These are phyloP conservation scores for Eutrema yunnanense DNA, from an alignment of 345 rosid species.

Conservation along the genomic window DNA sequence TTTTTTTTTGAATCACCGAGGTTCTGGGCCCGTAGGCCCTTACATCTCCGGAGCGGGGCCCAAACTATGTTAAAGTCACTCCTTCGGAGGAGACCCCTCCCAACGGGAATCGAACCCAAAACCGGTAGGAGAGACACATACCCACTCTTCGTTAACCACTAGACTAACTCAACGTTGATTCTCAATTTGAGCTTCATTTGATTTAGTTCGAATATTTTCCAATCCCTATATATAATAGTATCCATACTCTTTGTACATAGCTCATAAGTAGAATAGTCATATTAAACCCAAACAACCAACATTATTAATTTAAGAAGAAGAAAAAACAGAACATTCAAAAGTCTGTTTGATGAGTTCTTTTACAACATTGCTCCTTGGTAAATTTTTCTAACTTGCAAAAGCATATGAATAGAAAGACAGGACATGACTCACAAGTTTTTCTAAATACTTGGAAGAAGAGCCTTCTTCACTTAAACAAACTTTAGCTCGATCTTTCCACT, in stretches of 20 bases:
- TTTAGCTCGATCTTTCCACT: slow-evolving; percentile 32
- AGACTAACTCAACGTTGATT: too few relatives aligned
- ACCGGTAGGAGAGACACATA: too few relatives aligned
- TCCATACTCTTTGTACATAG: not conserved
- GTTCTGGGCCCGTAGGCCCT: too few relatives aligned
- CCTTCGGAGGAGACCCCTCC: too few relatives aligned
- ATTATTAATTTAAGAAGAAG: not conserved
- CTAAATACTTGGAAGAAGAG: slow-evolving; percentile 35
- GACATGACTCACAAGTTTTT: slow-evolving; percentile 33
- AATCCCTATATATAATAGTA: not conserved
- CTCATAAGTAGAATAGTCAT: not conserved
- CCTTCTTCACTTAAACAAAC: slow-evolving; percentile 34
- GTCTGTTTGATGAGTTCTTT: not conserved
- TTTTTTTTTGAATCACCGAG: too few relatives aligned
- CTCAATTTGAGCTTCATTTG: not conserved
- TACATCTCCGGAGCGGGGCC: too few relatives aligned
- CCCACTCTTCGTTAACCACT: too few relatives aligned
- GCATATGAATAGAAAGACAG: slow-evolving; percentile 19
- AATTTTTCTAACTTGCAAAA: not conserved
- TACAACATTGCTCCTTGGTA: not conserved
- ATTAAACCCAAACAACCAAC: not conserved
- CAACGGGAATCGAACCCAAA: too few relatives aligned
- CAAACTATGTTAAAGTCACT: too few relatives aligned
- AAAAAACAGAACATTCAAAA: not conserved
- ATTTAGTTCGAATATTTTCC: not conserved